Evolutionary conservation across 2,329 filamentous ascomycete genomes (phyloP).

Genomic region (Ampelomyces quisqualis): DNA sequence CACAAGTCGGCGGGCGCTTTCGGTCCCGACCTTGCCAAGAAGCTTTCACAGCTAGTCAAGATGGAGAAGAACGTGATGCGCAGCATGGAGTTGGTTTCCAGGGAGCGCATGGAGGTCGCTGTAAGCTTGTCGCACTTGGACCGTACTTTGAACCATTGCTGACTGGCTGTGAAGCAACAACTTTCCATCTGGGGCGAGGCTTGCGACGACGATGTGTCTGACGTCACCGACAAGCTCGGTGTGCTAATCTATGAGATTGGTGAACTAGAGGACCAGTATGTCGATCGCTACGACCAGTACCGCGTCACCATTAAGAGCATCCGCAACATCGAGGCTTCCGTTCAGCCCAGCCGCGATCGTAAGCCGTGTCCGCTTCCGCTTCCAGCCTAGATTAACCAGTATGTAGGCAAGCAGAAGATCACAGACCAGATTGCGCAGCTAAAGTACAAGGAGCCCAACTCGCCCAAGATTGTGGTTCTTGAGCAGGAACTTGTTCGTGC

Average conservation of each 20-base stretch:
- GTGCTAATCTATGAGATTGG: slow-evolving; percentile 98
- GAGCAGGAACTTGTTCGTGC: slow-evolving; percentile 98
- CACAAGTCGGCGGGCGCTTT: slow-evolving; percentile 75
- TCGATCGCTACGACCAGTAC: slow-evolving; percentile 99
- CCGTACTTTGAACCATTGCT: slow-evolving; percentile 14
- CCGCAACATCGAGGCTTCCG: slow-evolving; percentile 96
- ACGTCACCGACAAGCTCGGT: slow-evolving; percentile 97
- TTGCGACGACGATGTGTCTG: slow-evolving; percentile 95
- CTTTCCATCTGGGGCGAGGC: slow-evolving; percentile 95
- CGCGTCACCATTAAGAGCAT: slow-evolving; percentile 99
- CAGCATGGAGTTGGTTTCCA: slow-evolving; percentile 90
- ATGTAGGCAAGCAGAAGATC: slow-evolving; percentile 92
- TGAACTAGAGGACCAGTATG: slow-evolving; percentile 96
- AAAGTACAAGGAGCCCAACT: slow-evolving; percentile 99
- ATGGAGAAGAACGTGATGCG: slow-evolving; percentile 99
- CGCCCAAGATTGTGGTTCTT: slow-evolving; percentile 92
- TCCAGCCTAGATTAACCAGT: slow-evolving; percentile 4
- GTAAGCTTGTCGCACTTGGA: slow-evolving; percentile 58
- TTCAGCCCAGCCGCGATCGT: slow-evolving; percentile 97
- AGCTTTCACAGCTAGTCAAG: slow-evolving; percentile 96
- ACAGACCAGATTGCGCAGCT: slow-evolving; percentile 97
- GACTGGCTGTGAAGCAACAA: slow-evolving; percentile 71
- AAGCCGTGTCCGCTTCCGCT: slow-evolving; percentile 44
- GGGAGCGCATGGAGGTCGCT: slow-evolving; percentile 97
- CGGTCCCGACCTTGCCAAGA: slow-evolving; percentile 88